Conservation (phyloP, 805 yeast genomes). For the Candida manassasensis region DNA sequence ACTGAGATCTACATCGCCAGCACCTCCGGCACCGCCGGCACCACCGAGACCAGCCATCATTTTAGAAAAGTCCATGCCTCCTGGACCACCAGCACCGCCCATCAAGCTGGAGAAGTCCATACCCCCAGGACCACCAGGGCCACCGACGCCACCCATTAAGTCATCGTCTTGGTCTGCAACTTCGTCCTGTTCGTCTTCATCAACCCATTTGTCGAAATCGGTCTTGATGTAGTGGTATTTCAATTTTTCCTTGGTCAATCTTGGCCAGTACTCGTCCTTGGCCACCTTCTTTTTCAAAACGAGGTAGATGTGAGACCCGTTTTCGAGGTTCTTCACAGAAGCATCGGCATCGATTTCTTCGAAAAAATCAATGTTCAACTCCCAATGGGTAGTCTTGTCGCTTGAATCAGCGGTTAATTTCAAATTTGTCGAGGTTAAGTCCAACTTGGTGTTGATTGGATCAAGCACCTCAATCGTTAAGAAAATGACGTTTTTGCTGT, state of each 20-base stretch:
- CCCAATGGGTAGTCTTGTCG: constrained; percentile 49
- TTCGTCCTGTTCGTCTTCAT: constrained; percentile 94
- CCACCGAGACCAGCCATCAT: constrained; percentile 26
- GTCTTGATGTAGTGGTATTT: constrained; percentile 81
- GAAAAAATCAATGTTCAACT: constrained; percentile 67
- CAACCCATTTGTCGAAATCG: constrained; percentile 97
- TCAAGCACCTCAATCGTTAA: constrained; percentile 74
- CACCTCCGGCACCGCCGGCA: constrained; percentile 17
- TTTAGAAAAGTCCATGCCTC: constrained; percentile 20
- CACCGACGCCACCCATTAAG: constrained; percentile 28
- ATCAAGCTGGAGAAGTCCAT: constrained; percentile 27
- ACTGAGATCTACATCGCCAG: constrained; percentile 34
- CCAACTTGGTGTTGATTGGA: constrained; percentile 56
- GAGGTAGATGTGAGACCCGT: constrained; percentile 59
- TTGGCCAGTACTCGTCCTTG: constrained; percentile 87
- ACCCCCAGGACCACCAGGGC: constrained; percentile 21
- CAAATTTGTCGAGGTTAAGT: constrained; percentile 53
- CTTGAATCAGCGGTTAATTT: constrained; percentile 46
- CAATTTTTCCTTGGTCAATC: constrained; percentile 82
- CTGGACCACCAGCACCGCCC: constrained; percentile 32
- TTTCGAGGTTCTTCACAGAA: constrained; percentile 50
- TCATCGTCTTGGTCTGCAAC: constrained; percentile 43
- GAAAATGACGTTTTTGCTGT: constrained; percentile 67
- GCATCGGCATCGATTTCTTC: constrained; percentile 66
- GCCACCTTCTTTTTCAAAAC: constrained; percentile 65